phyloP scores from a whole-genome alignment of 306 rosid species.

The Prinsepia uniflora region DNA sequence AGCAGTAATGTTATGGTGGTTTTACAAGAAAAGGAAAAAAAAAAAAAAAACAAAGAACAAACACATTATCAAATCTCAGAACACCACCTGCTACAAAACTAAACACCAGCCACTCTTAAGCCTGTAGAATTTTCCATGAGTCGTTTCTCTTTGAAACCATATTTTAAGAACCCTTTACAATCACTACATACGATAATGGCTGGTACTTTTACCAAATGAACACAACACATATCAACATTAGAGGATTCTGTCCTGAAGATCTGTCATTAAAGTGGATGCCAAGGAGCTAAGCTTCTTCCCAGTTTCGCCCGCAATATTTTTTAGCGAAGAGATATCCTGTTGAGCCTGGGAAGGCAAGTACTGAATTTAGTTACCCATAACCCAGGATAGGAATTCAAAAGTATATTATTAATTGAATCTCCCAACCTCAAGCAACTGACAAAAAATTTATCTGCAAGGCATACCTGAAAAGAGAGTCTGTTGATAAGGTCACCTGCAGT shows the following conservation, averaged over 20 bases:
- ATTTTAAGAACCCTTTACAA: constrained; percentile 37
- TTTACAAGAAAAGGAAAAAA: constrained; percentile 8
- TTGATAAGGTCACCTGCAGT: constrained; percentile 62
- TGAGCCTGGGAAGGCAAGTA: constrained; percentile 53
- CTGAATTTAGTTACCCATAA: neutral
- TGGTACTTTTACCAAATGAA: constrained; percentile 21
- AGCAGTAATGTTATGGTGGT: neutral
- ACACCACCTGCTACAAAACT: constrained; percentile 33
- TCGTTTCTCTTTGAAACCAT: constrained; percentile 37
- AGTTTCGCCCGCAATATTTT: constrained; percentile 85
- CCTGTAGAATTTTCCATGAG: constrained; percentile 26
- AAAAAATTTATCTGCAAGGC: neutral
- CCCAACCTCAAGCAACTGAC: neutral
- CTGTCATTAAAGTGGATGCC: constrained; percentile 77
- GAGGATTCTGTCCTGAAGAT: constrained; percentile 84
- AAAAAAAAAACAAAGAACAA: too few species aligned
- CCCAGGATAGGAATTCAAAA: neutral
- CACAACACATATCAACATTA: constrained; percentile 42
- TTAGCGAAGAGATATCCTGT: constrained; percentile 79
- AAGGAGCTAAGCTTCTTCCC: constrained; percentile 84
- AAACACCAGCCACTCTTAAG: constrained; percentile 37
- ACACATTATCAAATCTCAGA: constrained; percentile 21
- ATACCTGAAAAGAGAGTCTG: constrained; percentile 71
- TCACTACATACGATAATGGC: constrained; percentile 28
- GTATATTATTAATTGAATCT: neutral